Evolutionary conservation across 2,329 filamentous ascomycete genomes (phyloP).

Genomic region (Dryadomyces sulphureus): DNA sequence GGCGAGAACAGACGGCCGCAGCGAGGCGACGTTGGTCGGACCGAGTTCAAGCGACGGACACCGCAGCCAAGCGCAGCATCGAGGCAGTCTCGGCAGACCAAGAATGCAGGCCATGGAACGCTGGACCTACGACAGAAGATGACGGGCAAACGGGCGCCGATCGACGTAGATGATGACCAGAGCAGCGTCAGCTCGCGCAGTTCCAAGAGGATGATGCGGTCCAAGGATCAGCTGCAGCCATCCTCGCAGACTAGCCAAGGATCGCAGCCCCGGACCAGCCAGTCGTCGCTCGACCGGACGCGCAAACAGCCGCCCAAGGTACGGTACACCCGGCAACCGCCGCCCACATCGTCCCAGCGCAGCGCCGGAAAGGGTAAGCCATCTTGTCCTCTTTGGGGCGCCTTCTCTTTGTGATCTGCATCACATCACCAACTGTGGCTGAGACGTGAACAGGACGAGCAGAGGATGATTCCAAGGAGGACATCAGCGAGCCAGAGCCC

Average conservation of each 20-base stretch:
- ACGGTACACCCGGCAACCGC: not conserved
- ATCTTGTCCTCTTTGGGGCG: not conserved
- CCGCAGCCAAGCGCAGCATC: not conserved
- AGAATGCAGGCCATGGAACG: not conserved
- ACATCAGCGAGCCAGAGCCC: not conserved
- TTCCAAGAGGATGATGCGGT: constrained; percentile 2
- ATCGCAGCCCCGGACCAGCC: not conserved
- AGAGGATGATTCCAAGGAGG: not conserved
- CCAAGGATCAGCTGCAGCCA: not conserved
- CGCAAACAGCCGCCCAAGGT: not conserved
- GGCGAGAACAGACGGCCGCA: not conserved
- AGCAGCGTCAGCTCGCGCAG: constrained; percentile 1
- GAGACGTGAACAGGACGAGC: not conserved
- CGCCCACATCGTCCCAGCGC: not conserved
- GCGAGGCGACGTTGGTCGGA: constrained; percentile 6
- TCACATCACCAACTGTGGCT: too few species aligned
- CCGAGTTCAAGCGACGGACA: constrained; percentile 1
- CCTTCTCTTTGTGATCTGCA: too few species aligned
- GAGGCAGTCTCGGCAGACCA: not conserved
- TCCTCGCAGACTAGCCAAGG: not conserved
- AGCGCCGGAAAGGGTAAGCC: not conserved
- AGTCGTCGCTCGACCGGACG: not conserved
- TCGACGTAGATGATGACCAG: not conserved
- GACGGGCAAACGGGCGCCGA: not conserved
- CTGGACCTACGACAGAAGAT: not conserved